A percentile compares a stretch with the other conserved stretches of the same genome.
Conservation (phyloP, 2,329 filamentous ascomycete species). For the Thielaviopsis euricoi region DNA sequence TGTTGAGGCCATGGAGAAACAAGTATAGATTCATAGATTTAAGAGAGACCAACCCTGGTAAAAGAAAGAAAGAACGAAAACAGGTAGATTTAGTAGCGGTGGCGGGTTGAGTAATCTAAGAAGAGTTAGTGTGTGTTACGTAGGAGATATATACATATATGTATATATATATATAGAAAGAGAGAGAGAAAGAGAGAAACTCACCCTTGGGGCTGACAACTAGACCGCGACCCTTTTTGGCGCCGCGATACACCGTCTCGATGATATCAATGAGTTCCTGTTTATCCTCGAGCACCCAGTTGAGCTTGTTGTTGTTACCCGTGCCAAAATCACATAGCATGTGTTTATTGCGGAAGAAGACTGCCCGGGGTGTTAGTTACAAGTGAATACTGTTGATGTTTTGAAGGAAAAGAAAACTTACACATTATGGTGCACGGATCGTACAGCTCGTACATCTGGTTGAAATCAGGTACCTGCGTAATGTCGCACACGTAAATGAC, state of each 20-base stretch:
- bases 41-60: slow-evolving; percentile 17
- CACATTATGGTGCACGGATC: slow-evolving; percentile 89
- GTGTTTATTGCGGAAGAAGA: slow-evolving; percentile 94
- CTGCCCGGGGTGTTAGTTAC: slow-evolving; percentile 10
- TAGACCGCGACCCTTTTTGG: slow-evolving; percentile 91
- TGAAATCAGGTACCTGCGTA: slow-evolving; percentile 82
- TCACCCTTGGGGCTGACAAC: slow-evolving; percentile 81
- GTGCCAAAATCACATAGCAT: slow-evolving; percentile 98
- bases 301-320: slow-evolving; percentile 97
- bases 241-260: slow-evolving; percentile 95
- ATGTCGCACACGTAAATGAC: slow-evolving; percentile 90
- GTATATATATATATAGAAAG: not conserved
- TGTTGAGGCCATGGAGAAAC: not conserved
- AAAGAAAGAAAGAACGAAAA: not conserved
- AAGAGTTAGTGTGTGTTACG: not conserved
- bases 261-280: slow-evolving; percentile 97
- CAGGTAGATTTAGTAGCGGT: slow-evolving; percentile 19
- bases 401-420: slow-evolving; percentile 40
- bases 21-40: not conserved
- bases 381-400: not conserved
- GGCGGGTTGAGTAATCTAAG: slow-evolving; percentile 22
- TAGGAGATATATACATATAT: not conserved
- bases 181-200: slow-evolving; percentile 1
- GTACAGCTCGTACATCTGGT: slow-evolving; percentile 86
- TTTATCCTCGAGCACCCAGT: slow-evolving; percentile 89